These are phyloP conservation scores for Hexamita inflata DNA, from an alignment of 208 protist species.

Conservation along the genomic window DNA sequence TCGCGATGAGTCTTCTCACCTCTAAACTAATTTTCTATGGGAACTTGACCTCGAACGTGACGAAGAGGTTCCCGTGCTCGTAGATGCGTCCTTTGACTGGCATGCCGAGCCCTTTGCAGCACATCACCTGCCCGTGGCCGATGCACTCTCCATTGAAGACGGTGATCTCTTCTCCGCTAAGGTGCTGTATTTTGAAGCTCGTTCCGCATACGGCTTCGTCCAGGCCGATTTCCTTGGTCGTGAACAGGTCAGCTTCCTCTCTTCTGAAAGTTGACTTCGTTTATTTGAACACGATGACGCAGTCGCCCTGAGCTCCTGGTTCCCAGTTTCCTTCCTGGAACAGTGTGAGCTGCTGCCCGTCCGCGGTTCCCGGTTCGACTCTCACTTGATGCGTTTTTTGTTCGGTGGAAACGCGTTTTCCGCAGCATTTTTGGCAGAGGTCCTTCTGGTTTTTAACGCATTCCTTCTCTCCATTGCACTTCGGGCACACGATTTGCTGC, in stretches of 20 bases:
- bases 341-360: neutral
- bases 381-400: neutral
- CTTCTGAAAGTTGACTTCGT: too few relatives aligned
- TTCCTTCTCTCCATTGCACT: neutral
- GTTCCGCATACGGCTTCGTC: conserved; percentile 12
- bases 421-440: neutral
- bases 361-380: neutral
- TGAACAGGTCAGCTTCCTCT: conserved; percentile 22
- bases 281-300: too few relatives aligned
- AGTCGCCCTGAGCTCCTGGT: neutral
- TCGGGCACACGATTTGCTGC: neutral
- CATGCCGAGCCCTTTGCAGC: conserved; percentile 20
- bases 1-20: neutral
- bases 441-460: neutral
- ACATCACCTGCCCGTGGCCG: neutral
- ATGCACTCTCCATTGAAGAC: conserved; percentile 1
- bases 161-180: neutral
- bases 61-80: conserved; percentile 18
- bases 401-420: neutral
- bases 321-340: conserved; percentile 15
- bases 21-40: neutral
- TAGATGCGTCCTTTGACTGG: conserved; percentile 4
- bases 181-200: neutral
- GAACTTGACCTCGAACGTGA: neutral
- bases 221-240: neutral